Conservation (phyloP, 2,329 filamentous ascomycete genomes). For the Fusarium armeniacum region DNA sequence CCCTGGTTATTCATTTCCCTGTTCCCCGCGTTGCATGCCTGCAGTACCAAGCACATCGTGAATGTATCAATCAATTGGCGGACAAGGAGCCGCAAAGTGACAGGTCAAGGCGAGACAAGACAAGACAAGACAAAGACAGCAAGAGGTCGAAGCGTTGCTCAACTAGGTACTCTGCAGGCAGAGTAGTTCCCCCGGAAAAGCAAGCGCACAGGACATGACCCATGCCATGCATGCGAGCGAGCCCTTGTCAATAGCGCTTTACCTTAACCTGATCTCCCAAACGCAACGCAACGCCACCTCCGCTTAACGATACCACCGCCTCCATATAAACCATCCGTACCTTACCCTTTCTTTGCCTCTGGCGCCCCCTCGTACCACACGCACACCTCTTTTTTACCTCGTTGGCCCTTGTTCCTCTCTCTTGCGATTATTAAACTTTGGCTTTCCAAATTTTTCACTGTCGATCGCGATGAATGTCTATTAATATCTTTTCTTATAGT, state of each 20-base stretch:
- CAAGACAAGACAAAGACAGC: conserved; percentile 10
- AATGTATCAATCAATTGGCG: conserved; percentile 11
- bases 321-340: conserved; percentile 33
- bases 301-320: conserved; percentile 43
- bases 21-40: conserved; percentile 39
- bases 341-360: conserved; percentile 14
- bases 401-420: conserved; percentile 20
- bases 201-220: conserved; percentile 3
- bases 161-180: neutral
- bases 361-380: conserved; percentile 32
- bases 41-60: conserved; percentile 14
- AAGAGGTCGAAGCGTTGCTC: conserved; percentile 14
- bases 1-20: conserved; percentile 19
- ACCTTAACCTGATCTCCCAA: conserved; percentile 42
- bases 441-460: conserved; percentile 19
- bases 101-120: neutral
- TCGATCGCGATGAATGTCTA: conserved; percentile 15
- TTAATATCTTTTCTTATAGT: conserved; percentile 13
- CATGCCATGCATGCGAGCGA: conserved; percentile 11
- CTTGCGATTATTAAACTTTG: conserved; percentile 7
- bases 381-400: conserved; percentile 11
- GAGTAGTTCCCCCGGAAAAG: conserved; percentile 6
- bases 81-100: conserved; percentile 33
- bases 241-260: conserved; percentile 40
- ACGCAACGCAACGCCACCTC: conserved; percentile 46